These are phyloP conservation scores for Syzygium jambos DNA, from an alignment of 345 rosid species.

Conservation along the genomic window DNA sequence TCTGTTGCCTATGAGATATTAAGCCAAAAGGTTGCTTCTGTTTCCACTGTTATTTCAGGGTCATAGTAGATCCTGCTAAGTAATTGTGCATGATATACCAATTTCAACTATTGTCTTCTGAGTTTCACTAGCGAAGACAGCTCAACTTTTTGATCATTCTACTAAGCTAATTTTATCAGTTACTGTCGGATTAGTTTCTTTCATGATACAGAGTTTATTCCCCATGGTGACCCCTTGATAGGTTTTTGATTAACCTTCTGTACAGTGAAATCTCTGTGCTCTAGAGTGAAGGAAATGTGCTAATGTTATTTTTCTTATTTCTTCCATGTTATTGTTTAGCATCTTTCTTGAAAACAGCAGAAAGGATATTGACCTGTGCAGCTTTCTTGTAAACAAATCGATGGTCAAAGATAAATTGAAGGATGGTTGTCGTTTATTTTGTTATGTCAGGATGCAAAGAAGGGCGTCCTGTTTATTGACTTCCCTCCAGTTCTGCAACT, in stretches of 20 bases:
- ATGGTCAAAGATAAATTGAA: background rate
- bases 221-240: background rate
- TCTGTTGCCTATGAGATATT: background rate
- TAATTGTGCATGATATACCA: background rate
- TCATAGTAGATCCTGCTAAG: background rate
- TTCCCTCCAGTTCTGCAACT: slow-evolving; percentile 98
- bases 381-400: background rate
- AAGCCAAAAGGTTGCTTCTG: background rate
- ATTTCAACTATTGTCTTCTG: background rate
- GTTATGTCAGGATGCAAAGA: slow-evolving; percentile 77
- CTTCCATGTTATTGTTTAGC: background rate
- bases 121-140: background rate
- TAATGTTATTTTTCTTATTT: background rate
- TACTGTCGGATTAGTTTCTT: background rate
- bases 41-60: background rate
- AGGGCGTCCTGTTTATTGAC: slow-evolving; percentile 89
- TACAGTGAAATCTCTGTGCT: background rate
- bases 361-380: background rate
- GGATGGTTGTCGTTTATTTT: background rate
- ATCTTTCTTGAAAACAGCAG: background rate
- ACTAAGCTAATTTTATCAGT: background rate
- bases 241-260: background rate
- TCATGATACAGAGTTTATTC: background rate
- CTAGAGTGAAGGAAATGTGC: background rate
- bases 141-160: background rate